Evolutionary conservation across 768 basidiomycete genomes (phyloP), one percentile per base, ranked within the genome.

Genomic region (Cyathus striatus): DNA sequence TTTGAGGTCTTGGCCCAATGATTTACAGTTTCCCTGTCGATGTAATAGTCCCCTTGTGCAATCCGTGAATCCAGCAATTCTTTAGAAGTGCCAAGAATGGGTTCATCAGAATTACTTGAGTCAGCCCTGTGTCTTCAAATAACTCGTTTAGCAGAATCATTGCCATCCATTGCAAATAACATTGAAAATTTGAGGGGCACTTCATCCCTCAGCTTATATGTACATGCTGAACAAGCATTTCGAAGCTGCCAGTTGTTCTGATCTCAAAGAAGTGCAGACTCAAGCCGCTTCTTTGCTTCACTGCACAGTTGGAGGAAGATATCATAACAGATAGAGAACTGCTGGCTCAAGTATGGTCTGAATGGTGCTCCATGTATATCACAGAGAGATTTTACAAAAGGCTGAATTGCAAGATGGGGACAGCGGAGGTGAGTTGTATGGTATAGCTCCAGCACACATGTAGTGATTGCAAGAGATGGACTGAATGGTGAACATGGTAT

Each of bases 221-320:
- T 53, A 43, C 64, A 65, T 1, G 55, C 33, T 1, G 61, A 56
- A 36, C 59, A 64, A 2, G 54, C 43, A 43, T 64, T 50, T 24
- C 48, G 23, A 1, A 64, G 23, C 2, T 52, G 45, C 61, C 58
- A 65, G 20, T 56, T 30, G 1, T n/a, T 51, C 3, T 37, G 16
- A 23, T 62, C 41, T 1, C 56, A 51, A 3, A 45, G 48, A 2
- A 70, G 53, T 0, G 46, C 52, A 17, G 9, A 33, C 12, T 49
- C 5, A 2, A 65, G 56, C 6, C 26, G 44, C 5, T 2, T 14
- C 2, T 53, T n/a, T 4, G 55, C 47, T 4, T 20, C 22, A 1
- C 30, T 23, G 0, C 16, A 45, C 22, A 65, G 48, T 0, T 42
- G 35, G 0, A 59, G 27, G 35, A 60, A 63, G 1, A 63, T 14